Conservation (phyloP, 345 rosid species). For the Bruguiera parviflora region DNA sequence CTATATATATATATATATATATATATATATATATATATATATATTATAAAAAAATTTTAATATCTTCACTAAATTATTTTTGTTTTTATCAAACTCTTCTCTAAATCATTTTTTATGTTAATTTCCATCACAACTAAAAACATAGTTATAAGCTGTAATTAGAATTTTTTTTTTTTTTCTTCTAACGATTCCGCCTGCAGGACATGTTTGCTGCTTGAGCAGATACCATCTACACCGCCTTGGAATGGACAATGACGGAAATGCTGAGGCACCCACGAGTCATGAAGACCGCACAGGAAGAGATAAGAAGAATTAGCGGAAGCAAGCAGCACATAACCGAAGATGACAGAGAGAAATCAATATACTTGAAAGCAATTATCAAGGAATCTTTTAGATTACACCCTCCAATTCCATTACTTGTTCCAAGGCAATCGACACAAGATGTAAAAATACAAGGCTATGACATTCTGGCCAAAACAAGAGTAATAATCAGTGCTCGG, state of each 20-base stretch:
- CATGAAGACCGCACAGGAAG: slow-evolving; percentile 31
- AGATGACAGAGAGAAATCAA: slow-evolving; percentile 26
- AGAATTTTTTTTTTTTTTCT: not conserved
- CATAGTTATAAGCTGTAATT: no score
- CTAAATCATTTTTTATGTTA: no score
- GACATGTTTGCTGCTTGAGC: slow-evolving; percentile 44
- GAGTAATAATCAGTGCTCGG: slow-evolving; percentile 35
- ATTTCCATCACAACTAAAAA: no score
- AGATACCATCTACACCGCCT: slow-evolving; percentile 28
- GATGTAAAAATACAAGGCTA: slow-evolving; percentile 27
- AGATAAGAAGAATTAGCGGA: slow-evolving; percentile 18
- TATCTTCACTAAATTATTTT: no score
- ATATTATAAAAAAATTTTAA: no score
- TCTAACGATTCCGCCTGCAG: slow-evolving; percentile 15
- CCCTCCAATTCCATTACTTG: slow-evolving; percentile 42
- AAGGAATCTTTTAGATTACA: slow-evolving; percentile 42
- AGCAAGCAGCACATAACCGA: slow-evolving; percentile 17
- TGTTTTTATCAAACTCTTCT: no score
- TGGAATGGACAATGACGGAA: slow-evolving; percentile 51
- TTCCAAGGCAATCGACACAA: slow-evolving; percentile 27
- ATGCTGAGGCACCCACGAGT: slow-evolving; percentile 32
- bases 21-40: no score
- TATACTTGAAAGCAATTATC: slow-evolving; percentile 36
- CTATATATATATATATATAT: no score
- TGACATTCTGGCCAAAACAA: slow-evolving; percentile 26